A percentile compares a stretch with the other conserved stretches of the same genome.
Evolutionary conservation across 257 asterid species (phyloP).

Genomic region (Primulina eburnea): DNA sequence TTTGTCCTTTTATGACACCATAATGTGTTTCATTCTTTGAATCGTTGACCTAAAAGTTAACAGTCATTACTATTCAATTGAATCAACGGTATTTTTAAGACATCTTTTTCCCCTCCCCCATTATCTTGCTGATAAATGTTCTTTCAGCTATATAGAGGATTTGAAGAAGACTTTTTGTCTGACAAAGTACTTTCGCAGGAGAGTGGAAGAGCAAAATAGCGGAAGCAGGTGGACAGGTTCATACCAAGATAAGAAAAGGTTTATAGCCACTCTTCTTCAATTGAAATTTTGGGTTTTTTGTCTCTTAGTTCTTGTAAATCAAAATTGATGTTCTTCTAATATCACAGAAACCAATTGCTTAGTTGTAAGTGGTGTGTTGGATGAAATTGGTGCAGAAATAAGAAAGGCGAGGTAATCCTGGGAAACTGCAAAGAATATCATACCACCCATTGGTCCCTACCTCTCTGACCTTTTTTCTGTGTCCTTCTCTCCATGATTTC

Average conservation of each 20-base stretch:
- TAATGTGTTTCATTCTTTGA: background rate
- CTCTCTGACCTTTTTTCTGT: too few relatives aligned
- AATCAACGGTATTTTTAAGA: slow-evolving; percentile 41
- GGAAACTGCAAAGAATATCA: too few relatives aligned
- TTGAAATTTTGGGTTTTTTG: slow-evolving; percentile 23
- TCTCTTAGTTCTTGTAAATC: too few relatives aligned
- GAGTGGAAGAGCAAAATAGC: slow-evolving; percentile 67
- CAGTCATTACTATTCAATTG: slow-evolving; percentile 30
- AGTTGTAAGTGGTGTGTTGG: too few relatives aligned
- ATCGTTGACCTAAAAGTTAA: slow-evolving; percentile 3
- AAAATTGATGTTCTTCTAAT: too few relatives aligned
- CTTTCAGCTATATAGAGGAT: background rate
- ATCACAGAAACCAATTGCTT: too few relatives aligned
- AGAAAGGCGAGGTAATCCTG: too few relatives aligned
- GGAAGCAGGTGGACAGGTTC: slow-evolving; percentile 79
- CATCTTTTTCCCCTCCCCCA: background rate
- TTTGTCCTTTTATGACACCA: slow-evolving; percentile 2
- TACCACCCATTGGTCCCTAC: too few relatives aligned
- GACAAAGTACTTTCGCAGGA: slow-evolving; percentile 38
- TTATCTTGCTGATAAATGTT: slow-evolving; percentile 12
- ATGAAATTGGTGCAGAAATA: too few relatives aligned
- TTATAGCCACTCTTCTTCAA: slow-evolving; percentile 13
- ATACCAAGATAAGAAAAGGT: slow-evolving; percentile 70
- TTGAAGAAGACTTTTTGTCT: slow-evolving; percentile 7
- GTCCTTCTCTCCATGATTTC: too few relatives aligned